phyloP scores from a whole-genome alignment of 2,329 filamentous ascomycete species.

The Claviceps purpurea region DNA sequence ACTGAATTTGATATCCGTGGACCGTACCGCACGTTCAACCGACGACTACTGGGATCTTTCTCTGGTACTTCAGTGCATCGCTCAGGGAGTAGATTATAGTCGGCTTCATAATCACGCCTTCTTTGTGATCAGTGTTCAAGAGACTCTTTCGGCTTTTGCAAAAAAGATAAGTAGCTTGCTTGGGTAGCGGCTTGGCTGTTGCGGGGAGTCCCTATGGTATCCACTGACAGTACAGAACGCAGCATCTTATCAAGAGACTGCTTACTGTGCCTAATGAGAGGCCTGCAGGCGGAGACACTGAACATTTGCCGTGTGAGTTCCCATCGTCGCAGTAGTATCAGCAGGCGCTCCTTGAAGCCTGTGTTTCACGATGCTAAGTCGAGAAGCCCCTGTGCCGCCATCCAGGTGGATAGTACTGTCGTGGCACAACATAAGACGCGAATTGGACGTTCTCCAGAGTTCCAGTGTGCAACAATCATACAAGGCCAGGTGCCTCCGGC shows the following conservation, averaged over 20 bases:
- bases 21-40: slow-evolving; percentile 38
- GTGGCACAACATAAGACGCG: slow-evolving; percentile 75
- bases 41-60: slow-evolving; percentile 63
- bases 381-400: slow-evolving; percentile 73
- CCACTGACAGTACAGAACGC: not conserved
- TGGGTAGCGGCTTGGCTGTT: slow-evolving; percentile 68
- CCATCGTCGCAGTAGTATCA: slow-evolving; percentile 18
- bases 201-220: slow-evolving; percentile 52
- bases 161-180: slow-evolving; percentile 51
- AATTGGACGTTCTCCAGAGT: slow-evolving; percentile 78
- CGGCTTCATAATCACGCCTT: slow-evolving; percentile 82
- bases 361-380: slow-evolving; percentile 71
- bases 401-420: slow-evolving; percentile 77
- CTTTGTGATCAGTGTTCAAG: slow-evolving; percentile 66
- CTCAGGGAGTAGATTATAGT: slow-evolving; percentile 63
- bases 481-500: slow-evolving; percentile 22
- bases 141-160: slow-evolving; percentile 63
- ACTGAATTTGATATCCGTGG: slow-evolving; percentile 50
- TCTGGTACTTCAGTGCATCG: slow-evolving; percentile 74
- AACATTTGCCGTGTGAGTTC: slow-evolving; percentile 12
- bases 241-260: not conserved
- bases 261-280: not conserved
- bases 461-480: slow-evolving; percentile 35
- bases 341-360: slow-evolving; percentile 21
- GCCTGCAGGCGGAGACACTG: slow-evolving; percentile 10